Conservation (phyloP, 1,284 basidiomycete species). For the Malassezia globosa region DNA sequence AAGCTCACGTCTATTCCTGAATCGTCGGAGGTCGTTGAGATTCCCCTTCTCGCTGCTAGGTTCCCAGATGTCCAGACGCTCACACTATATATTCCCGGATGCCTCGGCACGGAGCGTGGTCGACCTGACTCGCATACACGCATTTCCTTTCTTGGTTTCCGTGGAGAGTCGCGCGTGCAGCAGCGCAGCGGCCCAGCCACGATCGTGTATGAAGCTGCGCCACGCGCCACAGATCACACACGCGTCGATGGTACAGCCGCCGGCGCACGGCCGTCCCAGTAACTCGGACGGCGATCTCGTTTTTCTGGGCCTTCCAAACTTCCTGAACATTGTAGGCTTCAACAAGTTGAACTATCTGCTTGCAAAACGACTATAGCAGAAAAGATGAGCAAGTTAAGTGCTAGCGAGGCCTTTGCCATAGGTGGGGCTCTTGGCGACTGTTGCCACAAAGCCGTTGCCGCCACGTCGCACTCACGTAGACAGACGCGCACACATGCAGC, state of each 20-base stretch:
- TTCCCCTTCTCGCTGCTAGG: constrained; percentile 37
- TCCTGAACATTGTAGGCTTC: no score
- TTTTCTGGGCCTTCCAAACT: no score
- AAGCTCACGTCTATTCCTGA: constrained; percentile 32
- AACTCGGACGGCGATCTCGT: no score
- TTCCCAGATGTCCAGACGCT: constrained; percentile 33
- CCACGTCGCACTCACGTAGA: no score
- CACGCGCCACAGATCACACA: constrained; percentile 36
- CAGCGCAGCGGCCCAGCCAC: constrained; percentile 23
- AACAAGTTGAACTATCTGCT: no score
- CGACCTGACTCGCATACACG: constrained; percentile 10
- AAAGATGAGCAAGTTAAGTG: no score
- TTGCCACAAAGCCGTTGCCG: no score
- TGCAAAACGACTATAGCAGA: no score
- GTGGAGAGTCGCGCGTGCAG: constrained; percentile 20
- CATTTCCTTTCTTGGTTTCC: constrained; percentile 39
- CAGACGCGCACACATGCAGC: no score
- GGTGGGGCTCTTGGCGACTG: no score
- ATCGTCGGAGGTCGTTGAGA: constrained; percentile 25
- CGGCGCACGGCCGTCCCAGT: constrained; percentile 18
- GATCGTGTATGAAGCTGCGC: constrained; percentile 42
- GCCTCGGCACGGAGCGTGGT: constrained; percentile 20
- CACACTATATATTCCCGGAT: constrained; percentile 31
- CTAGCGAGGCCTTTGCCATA: no score
- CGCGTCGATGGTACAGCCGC: constrained; percentile 21